These are phyloP conservation scores for Marasmius tenuissimus DNA, from an alignment of 1,284 basidiomycete species.

Conservation along the genomic window DNA sequence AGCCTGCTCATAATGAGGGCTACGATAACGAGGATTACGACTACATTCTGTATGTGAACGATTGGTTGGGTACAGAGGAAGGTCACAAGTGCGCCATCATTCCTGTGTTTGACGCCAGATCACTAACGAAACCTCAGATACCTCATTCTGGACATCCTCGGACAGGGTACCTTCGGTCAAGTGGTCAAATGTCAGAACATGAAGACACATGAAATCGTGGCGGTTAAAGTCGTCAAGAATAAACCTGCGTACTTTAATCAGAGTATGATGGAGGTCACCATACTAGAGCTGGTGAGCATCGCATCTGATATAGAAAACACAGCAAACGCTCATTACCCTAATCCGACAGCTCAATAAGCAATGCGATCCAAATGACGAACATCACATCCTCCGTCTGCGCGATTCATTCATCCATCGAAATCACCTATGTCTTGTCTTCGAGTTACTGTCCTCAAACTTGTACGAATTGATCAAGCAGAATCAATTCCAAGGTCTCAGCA, in stretches of 20 bases:
- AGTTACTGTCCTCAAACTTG: conserved; percentile 94
- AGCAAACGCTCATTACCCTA: conserved; percentile 7
- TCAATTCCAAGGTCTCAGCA: conserved; percentile 96
- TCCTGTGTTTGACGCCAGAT: conserved; percentile 8
- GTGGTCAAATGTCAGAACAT: conserved; percentile 99
- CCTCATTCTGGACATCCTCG: conserved; percentile 95
- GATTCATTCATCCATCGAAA: conserved; percentile 97
- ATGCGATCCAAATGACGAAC: conserved; percentile 91
- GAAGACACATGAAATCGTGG: conserved; percentile 97
- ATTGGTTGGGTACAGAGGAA: conserved; percentile 89
- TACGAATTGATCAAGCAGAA: conserved; percentile 99
- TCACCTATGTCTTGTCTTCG: conserved; percentile 97
- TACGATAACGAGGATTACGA: conserved; percentile 97
- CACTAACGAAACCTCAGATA: conserved; percentile 59
- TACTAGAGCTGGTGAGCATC: conserved; percentile 83
- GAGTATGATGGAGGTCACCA: conserved; percentile 99
- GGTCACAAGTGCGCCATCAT: conserved; percentile 76
- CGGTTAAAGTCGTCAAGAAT: conserved; percentile 99
- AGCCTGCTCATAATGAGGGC: conserved; percentile 90
- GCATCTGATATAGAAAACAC: conserved; percentile 26
- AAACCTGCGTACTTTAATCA: conserved; percentile 99
- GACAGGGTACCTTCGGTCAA: conserved; percentile 98
- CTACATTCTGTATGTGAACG: conserved; percentile 97
- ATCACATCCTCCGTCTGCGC: conserved; percentile 93
- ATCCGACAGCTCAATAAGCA: conserved; percentile 79